A percentile compares a stretch with the other conserved stretches of the same genome.
Conservation (phyloP, 1,284 basidiomycete genomes). For the Tausonia pullulans region DNA sequence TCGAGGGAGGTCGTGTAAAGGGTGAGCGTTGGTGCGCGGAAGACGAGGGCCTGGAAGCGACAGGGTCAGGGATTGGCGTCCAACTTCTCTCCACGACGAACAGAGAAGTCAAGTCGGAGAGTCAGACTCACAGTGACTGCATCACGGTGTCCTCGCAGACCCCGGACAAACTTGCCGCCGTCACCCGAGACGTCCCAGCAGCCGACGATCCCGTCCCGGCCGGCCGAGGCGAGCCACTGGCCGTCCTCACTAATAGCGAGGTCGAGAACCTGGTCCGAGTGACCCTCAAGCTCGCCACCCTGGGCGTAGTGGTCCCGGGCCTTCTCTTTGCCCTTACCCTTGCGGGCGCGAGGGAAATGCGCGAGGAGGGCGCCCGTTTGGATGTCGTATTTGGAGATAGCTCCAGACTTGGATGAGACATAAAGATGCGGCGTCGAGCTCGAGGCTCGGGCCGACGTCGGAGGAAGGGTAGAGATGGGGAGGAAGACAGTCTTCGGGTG, state of each 20-base stretch:
- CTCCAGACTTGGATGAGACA: conserved; percentile 74
- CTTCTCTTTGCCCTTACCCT: conserved; percentile 46
- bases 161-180: conserved; percentile 58
- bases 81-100: background rate
- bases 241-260: conserved; percentile 80
- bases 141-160: conserved; percentile 75
- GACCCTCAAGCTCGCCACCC: conserved; percentile 48
- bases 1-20: conserved; percentile 83
- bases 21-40: conserved; percentile 73
- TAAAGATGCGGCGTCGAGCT: conserved; percentile 65
- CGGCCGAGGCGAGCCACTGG: conserved; percentile 71
- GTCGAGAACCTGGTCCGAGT: conserved; percentile 72
- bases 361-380: conserved; percentile 47
- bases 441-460: conserved; percentile 58
- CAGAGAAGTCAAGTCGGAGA: background rate
- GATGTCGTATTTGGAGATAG: conserved; percentile 70
- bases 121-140: conserved; percentile 56
- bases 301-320: conserved; percentile 43
- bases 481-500: conserved; percentile 3
- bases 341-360: conserved; percentile 47
- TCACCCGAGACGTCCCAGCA: conserved; percentile 64
- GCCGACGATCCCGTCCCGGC: conserved; percentile 66
- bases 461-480: conserved; percentile 30
- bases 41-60: conserved; percentile 50
- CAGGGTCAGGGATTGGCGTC: background rate